Conservation (phyloP, 2,329 filamentous ascomycete species). For the Thielaviopsis ethacetica region DNA sequence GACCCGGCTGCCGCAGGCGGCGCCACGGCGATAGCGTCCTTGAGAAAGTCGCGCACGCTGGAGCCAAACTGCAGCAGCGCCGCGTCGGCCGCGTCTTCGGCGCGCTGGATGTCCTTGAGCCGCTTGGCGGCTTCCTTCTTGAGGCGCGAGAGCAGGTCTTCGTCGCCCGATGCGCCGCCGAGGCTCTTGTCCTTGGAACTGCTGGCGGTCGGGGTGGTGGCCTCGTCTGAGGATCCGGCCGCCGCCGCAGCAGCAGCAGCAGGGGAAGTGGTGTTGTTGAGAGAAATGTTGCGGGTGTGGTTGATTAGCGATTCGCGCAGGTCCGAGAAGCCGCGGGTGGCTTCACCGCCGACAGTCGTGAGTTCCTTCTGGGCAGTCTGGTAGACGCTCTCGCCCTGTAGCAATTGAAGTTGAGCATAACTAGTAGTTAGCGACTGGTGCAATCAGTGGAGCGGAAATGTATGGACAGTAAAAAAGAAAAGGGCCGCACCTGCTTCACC, state of each 20-base stretch:
- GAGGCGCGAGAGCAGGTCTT: conserved; percentile 59
- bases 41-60: conserved; percentile 77
- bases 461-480: too few relatives aligned
- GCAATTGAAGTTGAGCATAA: too few relatives aligned
- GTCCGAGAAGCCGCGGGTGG: conserved; percentile 61
- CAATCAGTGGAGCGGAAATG: too few relatives aligned
- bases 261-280: conserved; percentile 28
- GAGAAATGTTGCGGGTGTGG: conserved; percentile 57
- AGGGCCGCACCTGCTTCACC: conserved; percentile 61
- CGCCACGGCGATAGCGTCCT: conserved; percentile 77
- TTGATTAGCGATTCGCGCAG: conserved; percentile 51
- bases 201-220: conserved; percentile 24
- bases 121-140: conserved; percentile 63
- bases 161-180: conserved; percentile 19
- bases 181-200: conserved; percentile 21
- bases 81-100: conserved; percentile 92
- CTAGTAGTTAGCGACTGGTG: too few relatives aligned
- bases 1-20: conserved; percentile 53
- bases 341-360: conserved; percentile 61
- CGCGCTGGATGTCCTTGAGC: conserved; percentile 74
- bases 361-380: conserved; percentile 79
- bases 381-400: conserved; percentile 62
- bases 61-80: conserved; percentile 81
- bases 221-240: conserved; percentile 17
- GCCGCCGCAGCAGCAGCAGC: conserved; percentile 5